Base-by-base conservation (phyloP, 2,329 filamentous ascomycete genomes). In the Colletotrichum tofieldiae region DNA sequence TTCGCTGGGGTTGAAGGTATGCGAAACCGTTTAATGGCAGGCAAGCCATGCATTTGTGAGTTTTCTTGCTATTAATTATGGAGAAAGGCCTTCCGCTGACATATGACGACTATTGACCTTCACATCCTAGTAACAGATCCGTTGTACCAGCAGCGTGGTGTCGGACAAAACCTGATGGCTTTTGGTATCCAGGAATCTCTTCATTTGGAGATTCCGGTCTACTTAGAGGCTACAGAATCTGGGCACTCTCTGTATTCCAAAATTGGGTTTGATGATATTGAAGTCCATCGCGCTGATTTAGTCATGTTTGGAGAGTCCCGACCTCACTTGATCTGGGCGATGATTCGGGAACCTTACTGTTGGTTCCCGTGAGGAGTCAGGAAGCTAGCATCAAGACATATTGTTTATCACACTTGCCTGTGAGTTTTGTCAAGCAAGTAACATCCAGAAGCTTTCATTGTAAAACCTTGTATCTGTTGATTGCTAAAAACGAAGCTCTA, bases 61-160 rank as follows among this genome's bases (percentile, higher is more conserved):
- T 79, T 29, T 79, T 18, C 12, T 7, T 43, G 1, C 3, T 9
- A 3, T 7, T 1, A 9, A n/a, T 54, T n/a, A 3, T 1, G 18
- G n/a, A 26, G 32, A 9, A 20, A 26, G 18, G 2, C 4, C 20
- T 14, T 23, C 26, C 26, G 32, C 58, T 51, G 18, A 58, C 1
- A n/a, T 7, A 8, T 8, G 35, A 7, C 23, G 9, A 29, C 3
- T 8, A 7, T 5, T 82, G 82, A 83, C 60, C 74, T 84, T 1
- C 81, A 81, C 60, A 75, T 81, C 0, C 76, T 84, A 39, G 80
- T 83, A 37, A 84, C 82, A 3, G 76, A 81, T 43, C 78, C 81
- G 2, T 76, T 78, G 7, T 80, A 82, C 61, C 81, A 83, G 55
- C 77, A 77, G 51, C 79, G 79, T 8, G 82, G 82, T 5, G 79